Base-by-base conservation (phyloP, 305 asterid species). In the Fraxinus floribunda region DNA sequence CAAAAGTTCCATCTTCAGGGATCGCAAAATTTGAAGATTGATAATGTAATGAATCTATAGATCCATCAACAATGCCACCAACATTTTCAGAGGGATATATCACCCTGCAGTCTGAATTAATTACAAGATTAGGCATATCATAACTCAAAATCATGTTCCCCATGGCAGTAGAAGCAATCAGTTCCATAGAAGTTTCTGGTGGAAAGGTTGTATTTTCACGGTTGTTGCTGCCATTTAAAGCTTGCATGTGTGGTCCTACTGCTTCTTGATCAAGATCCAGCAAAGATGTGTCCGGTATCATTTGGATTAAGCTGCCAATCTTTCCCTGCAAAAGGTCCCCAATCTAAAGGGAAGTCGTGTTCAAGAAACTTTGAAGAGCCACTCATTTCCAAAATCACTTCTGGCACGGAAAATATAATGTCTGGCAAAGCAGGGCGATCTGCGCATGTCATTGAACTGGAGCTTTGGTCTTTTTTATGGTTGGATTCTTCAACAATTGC, bases 271-370 rank as follows among this genome's bases (percentile, higher is more conserved):
- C 92, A 57, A 87, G 79, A 81, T 92, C 95, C 76, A 92, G 83
- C 46, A 90, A 85, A 84, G 97, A 80, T 84, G 90, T 82, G 81
- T 91, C 90, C 5, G 92, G 91, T 80, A 92, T 92, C 94, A 84
- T 86, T 88, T n/a, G 91, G 86, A 87, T 87, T 88, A 72, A 89
- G 79, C 77, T 38, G 93, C 93, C 97, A 94, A 86, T 94, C 97
- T 83, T 82, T 91, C 64, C 83, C 92, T 24, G 85, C 26, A 44
- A 91, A 89, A 76, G 89, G 15, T 35, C 85, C 41, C 41, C 41
- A 38, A 38, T 38, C 41, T 38, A 38, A 38, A 38, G 41, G 41
- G 10, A 7, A 6, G 89, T 94, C 95, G 8, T 7, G 41, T 38
- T 38, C 41, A 38, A 38, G 41, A 38, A 7, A 92, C 80, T 90